These are phyloP conservation scores for Spathaspora arborariae DNA, from an alignment of 805 yeast species.

Conservation along the genomic window DNA sequence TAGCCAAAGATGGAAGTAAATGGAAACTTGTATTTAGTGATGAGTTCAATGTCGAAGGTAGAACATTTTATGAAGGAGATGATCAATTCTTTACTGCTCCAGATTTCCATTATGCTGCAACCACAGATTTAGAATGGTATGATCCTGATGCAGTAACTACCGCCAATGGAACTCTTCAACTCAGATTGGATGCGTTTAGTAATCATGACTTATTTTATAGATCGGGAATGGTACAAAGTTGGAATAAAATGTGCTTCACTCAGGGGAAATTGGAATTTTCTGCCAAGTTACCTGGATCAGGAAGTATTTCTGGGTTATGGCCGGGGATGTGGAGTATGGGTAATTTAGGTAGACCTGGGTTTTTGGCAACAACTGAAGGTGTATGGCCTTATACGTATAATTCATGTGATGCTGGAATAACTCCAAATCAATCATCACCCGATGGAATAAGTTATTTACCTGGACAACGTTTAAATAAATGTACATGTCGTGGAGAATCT, in stretches of 20 bases:
- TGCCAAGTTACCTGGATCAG: conserved; percentile 75
- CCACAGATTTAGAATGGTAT: conserved; percentile 91
- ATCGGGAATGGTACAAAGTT: conserved; percentile 87
- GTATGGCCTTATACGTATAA: conserved; percentile 93
- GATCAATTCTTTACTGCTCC: conserved; percentile 90
- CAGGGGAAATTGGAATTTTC: conserved; percentile 78
- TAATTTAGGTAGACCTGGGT: conserved; percentile 90
- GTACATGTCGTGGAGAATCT: conserved; percentile 79
- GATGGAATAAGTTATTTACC: conserved; percentile 87
- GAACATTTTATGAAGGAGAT: conserved; percentile 86
- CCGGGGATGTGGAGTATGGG: conserved; percentile 97
- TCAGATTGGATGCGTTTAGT: conserved; percentile 76
- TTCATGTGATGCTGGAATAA: conserved; percentile 88
- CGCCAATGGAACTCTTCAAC: conserved; percentile 60
- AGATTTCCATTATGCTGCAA: conserved; percentile 81
- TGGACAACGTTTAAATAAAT: conserved; percentile 73
- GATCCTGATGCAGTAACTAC: conserved; percentile 88
- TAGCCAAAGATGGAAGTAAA: conserved; percentile 53
- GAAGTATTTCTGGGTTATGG: conserved; percentile 82
- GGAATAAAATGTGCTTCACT: conserved; percentile 89
- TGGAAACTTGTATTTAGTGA: conserved; percentile 87
- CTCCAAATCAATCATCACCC: conserved; percentile 85
- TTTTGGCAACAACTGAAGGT: conserved; percentile 81
- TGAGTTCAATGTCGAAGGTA: conserved; percentile 85
- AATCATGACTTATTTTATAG: conserved; percentile 80